Evolutionary conservation across 768 basidiomycete genomes (phyloP), one percentile per base, ranked within the genome.

Genomic region (Pholiota molesta): DNA sequence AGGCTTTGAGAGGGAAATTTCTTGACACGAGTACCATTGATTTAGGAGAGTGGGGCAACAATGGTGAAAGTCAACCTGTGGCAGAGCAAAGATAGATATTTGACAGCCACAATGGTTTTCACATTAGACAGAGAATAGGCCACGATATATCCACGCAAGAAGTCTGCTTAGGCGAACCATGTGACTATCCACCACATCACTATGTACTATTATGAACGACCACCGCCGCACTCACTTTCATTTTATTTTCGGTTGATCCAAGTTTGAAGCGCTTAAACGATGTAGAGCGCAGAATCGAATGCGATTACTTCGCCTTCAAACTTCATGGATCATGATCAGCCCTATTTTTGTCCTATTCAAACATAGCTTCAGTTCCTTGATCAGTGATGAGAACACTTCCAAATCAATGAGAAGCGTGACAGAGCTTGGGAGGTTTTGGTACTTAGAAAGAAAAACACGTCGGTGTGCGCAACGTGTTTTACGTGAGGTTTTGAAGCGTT

Each of bases 401-500:
- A 28, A 49, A 31, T 14, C 35, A 23, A 49, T 11, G 47, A 49
- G 47, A 49, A 49, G 47, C 47, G 11, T n/a, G 17, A 21, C 31
- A 23, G 47, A 51, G 47, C 57, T 58, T 51, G 44, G 10, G 57
- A 58, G 42, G 49, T n/a, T 42, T 58, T 31, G 44, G 11, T 5
- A 21, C 47, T 49, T 49, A 26, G 23, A 37, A 42, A 58, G 35
- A 23, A 47, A 21, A 23, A 45, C 57, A 33, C 47, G 37, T 16
- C 45, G 57, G 19, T 26, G 19, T 49, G 47, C 23, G 47, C 47
- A 49, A 49, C 57, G 47, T 58, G 57, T 58, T 58, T 58, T 49
- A 37, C 57, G 47, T 51, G 57, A 23, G 57, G 45, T 35, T 29
- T 37, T 51, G 57, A 56, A 56, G 14, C 29, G 19, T 39, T 58